Base-by-base conservation (phyloP, 768 basidiomycete genomes). In the Suillus clintonianus region DNA sequence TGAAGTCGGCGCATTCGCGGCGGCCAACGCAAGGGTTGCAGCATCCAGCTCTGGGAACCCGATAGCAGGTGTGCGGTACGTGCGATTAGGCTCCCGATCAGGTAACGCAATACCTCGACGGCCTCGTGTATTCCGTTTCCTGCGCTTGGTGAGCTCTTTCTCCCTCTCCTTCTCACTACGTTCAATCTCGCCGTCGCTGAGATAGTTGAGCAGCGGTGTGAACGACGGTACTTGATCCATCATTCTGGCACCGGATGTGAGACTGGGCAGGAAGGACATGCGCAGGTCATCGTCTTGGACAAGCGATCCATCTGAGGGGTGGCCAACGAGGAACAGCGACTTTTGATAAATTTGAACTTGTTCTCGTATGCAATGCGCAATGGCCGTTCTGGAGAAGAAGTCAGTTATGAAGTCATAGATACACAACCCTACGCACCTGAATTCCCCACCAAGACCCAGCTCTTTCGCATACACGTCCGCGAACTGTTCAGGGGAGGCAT, bases 351-450 rank as follows among this genome's bases (percentile, higher is more conserved):
- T 86, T 64, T 95, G 90, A 8, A 95, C 86, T 79, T 99, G 97
- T 74, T 99, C 97, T 36, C 97, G 88, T 69, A 99, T 99, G 24
- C 90, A 90, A 74, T 99, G 97, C 0, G 95, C 89, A 64, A 99
- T 93, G 27, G 95, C 95, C 15, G 96, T 98, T 73, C 95, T 97
- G 68, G n/a, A 60, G 34, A 58, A 3, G 19, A 34, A 10, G 61
- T 77, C 27, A 74, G 62, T 41, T n/a, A 47, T 30, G 30, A 57
- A 50, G 42, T 34, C 24, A 55, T 32, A 34, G 47, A 51, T 3
- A 37, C 17, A 36, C 14, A 42, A 39, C 14, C 7, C 13, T 43
- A 79, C 91, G 71, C 73, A 95, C 94, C 84, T 89, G 82, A 99
- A 99, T 74, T 99, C 97, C 9, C 95, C 94, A 32, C 85, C 85